Base-by-base conservation (phyloP, 345 rosid species). In the Salix koriyanagi region DNA sequence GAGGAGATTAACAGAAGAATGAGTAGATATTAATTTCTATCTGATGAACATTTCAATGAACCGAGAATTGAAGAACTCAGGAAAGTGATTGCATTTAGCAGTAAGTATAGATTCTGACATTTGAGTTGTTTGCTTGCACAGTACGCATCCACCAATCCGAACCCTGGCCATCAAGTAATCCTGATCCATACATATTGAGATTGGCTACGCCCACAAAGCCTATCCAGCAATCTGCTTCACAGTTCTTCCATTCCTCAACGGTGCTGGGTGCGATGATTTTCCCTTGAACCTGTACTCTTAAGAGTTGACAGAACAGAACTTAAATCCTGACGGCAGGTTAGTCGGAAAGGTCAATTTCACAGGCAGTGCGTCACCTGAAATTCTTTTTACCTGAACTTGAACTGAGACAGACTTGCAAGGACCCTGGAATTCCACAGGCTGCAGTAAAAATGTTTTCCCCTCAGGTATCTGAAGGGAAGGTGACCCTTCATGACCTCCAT, bases 91-190 rank as follows among this genome's bases (percentile, higher is more conserved):
- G 44, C 44, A 0, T 41, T 41, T 41, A 41, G 44, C 44, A 41
- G 44, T 9, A 41, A 41, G 44, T 41, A 9, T 41, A 41, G 44
- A 41, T 9, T 41, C 10, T 41, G 44, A 41, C 44, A 41, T 41
- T 41, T 41, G 9, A 41, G 44, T 10, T 41, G 44, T 7, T 10
- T 2, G 44, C 44, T 41, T 41, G 44, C 44, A 41, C 11, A 9
- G 44, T 2, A 41, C 44, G 13, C 44, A 41, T 30, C 90, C 88
- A 85, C 88, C 87, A 87, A 34, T 13, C 4, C 3, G 68, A 56
- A 6, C 88, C 88, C n/a, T 52, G 81, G 67, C 86, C 88, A 10
- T 87, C 76, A 1, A 87, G 71, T 26, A 36, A 25, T 18, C 87
- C 88, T 0, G 74, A 65, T 50, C 88, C 87, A 4, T 64, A 7